Conservation (phyloP, 192 early-diverging fungal species). For the Endogone sp. region DNA sequence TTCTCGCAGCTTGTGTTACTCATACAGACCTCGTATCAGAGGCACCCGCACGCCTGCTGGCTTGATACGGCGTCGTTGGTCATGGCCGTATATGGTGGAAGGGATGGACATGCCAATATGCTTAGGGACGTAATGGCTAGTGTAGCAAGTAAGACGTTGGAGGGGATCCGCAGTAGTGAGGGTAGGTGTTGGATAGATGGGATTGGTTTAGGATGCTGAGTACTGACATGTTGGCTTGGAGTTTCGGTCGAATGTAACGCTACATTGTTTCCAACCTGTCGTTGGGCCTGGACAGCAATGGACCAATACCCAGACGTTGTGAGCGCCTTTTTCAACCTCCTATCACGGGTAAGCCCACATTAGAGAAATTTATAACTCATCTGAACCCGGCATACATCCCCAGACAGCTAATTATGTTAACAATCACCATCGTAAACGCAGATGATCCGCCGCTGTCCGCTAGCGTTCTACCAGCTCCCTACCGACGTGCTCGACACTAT, state of each 20-base stretch:
- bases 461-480: constrained; percentile 44
- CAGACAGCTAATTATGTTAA: too few species aligned
- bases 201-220: background rate
- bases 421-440: constrained; percentile 12
- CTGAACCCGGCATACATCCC: background rate
- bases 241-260: too few species aligned
- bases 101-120: constrained; percentile 20
- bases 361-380: background rate
- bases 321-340: constrained; percentile 41
- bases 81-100: constrained; percentile 46
- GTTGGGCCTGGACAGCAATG: constrained; percentile 50
- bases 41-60: constrained; percentile 36
- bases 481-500: constrained; percentile 38
- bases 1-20: constrained; percentile 29
- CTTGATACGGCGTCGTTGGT: constrained; percentile 41
- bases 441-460: constrained; percentile 44
- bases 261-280: too few species aligned
- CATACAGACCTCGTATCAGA: constrained; percentile 34
- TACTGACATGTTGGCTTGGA: background rate
- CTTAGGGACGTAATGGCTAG: constrained; percentile 23
- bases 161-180: constrained; percentile 31
- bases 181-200: constrained; percentile 21
- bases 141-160: constrained; percentile 33
- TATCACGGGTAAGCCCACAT: constrained; percentile 37
- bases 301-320: constrained; percentile 49